Evolutionary conservation across 805 yeast species (phyloP).

Genomic region (Candida parachauliodes): DNA sequence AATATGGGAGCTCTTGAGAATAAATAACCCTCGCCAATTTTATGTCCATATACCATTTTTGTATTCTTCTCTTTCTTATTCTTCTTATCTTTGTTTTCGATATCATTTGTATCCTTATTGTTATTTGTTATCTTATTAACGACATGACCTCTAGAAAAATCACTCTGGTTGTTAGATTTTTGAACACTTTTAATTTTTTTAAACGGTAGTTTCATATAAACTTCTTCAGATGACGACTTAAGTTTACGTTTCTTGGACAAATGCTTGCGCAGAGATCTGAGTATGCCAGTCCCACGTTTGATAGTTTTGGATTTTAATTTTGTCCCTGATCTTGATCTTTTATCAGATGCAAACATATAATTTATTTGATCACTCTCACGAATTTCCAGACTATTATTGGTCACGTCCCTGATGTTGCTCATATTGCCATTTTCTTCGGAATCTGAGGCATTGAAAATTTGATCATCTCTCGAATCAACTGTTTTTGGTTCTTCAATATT

Average conservation of each 20-base stretch:
- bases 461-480: slow-evolving; percentile 1
- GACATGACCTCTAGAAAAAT: too few relatives aligned
- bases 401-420: slow-evolving; percentile 1
- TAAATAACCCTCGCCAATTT: slow-evolving; percentile 8
- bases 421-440: not conserved
- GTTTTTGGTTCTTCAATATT: too few relatives aligned
- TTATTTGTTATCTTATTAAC: too few relatives aligned
- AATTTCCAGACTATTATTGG: slow-evolving; percentile 5
- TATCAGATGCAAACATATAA: slow-evolving; percentile 13
- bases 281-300: too few relatives aligned
- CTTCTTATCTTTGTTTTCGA: too few relatives aligned
- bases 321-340: not conserved
- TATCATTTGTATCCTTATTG: too few relatives aligned
- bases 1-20: slow-evolving; percentile 25
- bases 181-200: not conserved
- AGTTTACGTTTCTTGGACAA: too few relatives aligned
- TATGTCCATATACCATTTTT: not conserved
- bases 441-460: not conserved
- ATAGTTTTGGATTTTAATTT: too few relatives aligned
- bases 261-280: too few relatives aligned
- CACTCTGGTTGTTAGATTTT: too few relatives aligned
- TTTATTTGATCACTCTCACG: slow-evolving; percentile 16
- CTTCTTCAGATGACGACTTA: slow-evolving; percentile 3
- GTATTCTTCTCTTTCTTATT: not conserved
- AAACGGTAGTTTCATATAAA: slow-evolving; percentile 5